A percentile compares a stretch with the other conserved stretches of the same genome.
Evolutionary conservation across 1,284 basidiomycete genomes (phyloP).

Genomic region (Singerocomus inundabilis): DNA sequence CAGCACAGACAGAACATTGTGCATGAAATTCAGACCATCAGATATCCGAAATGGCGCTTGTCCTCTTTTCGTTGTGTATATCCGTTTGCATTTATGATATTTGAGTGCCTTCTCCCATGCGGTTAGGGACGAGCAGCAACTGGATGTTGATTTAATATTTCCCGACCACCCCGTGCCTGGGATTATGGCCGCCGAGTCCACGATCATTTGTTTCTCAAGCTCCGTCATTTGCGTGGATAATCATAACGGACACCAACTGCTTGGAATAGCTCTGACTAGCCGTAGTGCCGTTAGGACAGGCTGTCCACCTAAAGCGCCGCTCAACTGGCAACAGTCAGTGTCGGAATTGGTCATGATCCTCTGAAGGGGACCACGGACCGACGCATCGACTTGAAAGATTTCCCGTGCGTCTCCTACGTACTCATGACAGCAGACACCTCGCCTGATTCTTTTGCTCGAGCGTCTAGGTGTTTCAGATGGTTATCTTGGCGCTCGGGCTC

Average conservation of each 20-base stretch:
- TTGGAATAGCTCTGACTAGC: conserved; percentile 3
- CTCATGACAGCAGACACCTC: neutral
- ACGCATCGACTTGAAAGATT: neutral
- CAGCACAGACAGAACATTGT: neutral
- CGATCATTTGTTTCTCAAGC: neutral
- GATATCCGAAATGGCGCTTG: conserved; percentile 15
- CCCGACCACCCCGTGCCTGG: neutral
- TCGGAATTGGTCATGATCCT: neutral
- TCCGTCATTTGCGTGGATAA: neutral
- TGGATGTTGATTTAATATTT: neutral
- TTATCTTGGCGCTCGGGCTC: neutral
- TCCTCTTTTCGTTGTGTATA: neutral
- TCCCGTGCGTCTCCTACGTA: neutral
- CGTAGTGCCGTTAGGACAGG: neutral
- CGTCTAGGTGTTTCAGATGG: neutral
- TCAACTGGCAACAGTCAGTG: conserved; percentile 1
- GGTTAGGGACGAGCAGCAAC: conserved; percentile 1
- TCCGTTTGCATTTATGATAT: neutral
- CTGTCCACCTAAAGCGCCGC: conserved; percentile 1
- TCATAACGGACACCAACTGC: neutral
- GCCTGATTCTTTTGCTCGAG: neutral
- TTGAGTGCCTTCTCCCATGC: neutral
- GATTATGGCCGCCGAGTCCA: neutral
- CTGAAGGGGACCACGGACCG: neutral
- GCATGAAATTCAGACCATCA: neutral